Conservation (phyloP, 73 alveolate genomes). For the Paramecium biaurelia region DNA sequence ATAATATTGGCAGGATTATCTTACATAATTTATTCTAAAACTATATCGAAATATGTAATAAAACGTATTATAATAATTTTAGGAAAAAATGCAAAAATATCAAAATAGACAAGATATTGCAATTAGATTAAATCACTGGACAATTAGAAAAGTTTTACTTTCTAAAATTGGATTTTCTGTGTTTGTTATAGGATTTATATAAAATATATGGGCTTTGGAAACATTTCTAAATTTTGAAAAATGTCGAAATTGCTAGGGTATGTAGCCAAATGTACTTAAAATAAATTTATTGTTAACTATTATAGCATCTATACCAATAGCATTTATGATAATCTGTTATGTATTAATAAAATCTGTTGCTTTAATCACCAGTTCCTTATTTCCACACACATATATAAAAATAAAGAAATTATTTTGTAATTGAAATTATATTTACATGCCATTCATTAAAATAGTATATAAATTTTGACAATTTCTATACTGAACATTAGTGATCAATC, state of each 20-base stretch:
- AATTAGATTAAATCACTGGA: background rate
- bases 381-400: background rate
- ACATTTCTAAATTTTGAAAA: background rate
- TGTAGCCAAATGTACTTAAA: background rate
- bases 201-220: slow-evolving; percentile 13
- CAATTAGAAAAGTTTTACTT: background rate
- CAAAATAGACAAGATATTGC: background rate
- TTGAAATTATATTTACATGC: too few relatives aligned
- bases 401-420: background rate
- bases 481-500: too few relatives aligned
- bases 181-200: background rate
- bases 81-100: slow-evolving; percentile 36
- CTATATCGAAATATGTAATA: too few relatives aligned
- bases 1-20: too few relatives aligned
- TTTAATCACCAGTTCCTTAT: background rate
- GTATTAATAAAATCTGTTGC: background rate
- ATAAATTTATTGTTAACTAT: background rate
- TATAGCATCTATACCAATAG: slow-evolving; percentile 27
- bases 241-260: too few relatives aligned
- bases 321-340: slow-evolving; percentile 22
- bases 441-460: too few relatives aligned
- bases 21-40: too few relatives aligned
- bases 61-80: too few relatives aligned
- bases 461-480: too few relatives aligned
- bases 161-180: slow-evolving; percentile 41